Evolutionary conservation across 345 rosid genomes (phyloP).

Genomic region (Populus alba): DNA sequence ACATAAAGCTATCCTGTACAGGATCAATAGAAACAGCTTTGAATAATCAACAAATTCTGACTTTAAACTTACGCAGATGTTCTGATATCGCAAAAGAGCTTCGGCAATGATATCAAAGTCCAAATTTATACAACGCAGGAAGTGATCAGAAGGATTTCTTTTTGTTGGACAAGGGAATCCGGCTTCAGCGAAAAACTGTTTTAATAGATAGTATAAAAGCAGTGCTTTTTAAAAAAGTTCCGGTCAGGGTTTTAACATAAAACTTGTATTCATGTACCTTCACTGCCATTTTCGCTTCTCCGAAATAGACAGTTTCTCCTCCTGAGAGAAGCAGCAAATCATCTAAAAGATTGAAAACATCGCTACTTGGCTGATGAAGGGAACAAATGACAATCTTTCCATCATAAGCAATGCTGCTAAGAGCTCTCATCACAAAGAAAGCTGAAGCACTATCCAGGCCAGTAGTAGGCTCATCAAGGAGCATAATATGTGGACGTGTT

Average conservation of each 20-base stretch:
- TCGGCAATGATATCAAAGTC: conserved; percentile 53
- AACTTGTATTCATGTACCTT: conserved; percentile 20
- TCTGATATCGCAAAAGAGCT: conserved; percentile 40
- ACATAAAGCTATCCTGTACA: conserved; percentile 9
- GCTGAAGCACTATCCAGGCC: conserved; percentile 37
- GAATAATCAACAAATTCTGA: neutral
- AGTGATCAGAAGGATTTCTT: conserved; percentile 73
- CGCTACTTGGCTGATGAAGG: conserved; percentile 49
- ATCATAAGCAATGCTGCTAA: conserved; percentile 18
- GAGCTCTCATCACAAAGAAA: conserved; percentile 26
- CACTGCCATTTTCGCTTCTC: conserved; percentile 32
- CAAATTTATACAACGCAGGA: conserved; percentile 55
- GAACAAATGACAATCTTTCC: conserved; percentile 39
- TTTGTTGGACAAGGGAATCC: conserved; percentile 66
- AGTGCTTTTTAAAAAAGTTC: no score
- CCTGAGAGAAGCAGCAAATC: conserved; percentile 40
- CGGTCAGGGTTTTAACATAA: neutral
- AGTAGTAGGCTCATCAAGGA: conserved; percentile 38
- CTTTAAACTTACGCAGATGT: conserved; percentile 14
- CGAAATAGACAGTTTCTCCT: conserved; percentile 46
- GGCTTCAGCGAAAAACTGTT: conserved; percentile 63
- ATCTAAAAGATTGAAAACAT: conserved; percentile 41
- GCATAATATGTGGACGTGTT: conserved; percentile 22
- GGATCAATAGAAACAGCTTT: conserved; percentile 11
- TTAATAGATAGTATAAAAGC: neutral